Evolutionary conservation across 2,329 filamentous ascomycete species (phyloP), one percentile per base, ranked within the genome.

Genomic region (Ascocoryne sarcoides): DNA sequence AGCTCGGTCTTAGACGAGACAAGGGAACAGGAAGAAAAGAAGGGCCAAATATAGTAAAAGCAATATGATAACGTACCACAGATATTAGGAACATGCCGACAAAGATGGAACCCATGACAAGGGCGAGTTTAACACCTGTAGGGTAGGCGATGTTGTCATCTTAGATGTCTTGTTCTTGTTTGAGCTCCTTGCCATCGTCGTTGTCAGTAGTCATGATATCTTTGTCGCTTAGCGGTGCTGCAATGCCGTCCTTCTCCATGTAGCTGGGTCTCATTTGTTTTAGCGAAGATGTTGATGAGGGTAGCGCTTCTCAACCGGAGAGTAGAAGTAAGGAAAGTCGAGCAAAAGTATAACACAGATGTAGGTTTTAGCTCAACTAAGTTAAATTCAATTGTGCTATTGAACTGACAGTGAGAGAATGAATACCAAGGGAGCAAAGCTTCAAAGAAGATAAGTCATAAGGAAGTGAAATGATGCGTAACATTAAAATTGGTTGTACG

Each of bases 81-180:
- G 41, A 10, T 3, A 45, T 41, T 10, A 40, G 15, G 26, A 48
- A 47, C 31, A 45, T 41, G 2, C 28, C 42, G 9, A 45, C 16
- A n/a, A 44, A 45, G 12, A 44, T 39, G 5, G 34, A 42, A 9
- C 32, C 29, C 29, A 50, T 38, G 20, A 46, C 14, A 10, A 44
- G 28, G 3, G 32, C 45, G 34, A 47, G 35, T 16, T 40, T 44
- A n/a, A 40, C 16, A 10, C 44, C 44, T 18, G 40, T 38, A n/a
- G 44, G 44, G 26, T 46, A 46, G 31, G 30, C 17, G 32, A 36
- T 29, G 17, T 41, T 17, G 12, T 41, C 23, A 23, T 32, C 23
- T 23, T 36, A 14, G 32, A 18, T 7, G 4, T 8, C 14, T 32
- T 32, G 14, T 8, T 14, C n/a, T 8, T 9, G 14, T 10, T 14